phyloP scores from a whole-genome alignment of 805 yeast species.

The Starmerella cellae region DNA sequence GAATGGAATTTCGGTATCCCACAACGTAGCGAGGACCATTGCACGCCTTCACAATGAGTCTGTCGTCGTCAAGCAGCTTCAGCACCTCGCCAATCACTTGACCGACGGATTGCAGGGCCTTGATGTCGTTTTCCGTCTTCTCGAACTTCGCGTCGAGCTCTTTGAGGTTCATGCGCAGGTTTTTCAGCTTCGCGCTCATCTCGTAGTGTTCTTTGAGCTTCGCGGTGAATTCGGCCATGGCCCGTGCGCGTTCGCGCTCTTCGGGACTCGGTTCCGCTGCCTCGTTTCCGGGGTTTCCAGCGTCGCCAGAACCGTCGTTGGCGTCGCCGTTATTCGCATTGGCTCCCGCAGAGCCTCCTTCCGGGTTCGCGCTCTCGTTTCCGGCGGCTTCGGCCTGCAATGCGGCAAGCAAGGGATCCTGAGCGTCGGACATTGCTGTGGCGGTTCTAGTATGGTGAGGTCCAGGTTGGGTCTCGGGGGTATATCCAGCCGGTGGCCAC shows the following conservation, averaged over 20 bases:
- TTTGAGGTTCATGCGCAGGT: conserved; percentile 66
- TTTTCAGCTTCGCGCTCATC: conserved; percentile 84
- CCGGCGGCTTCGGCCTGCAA: conserved; percentile 16
- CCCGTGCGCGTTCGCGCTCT: conserved; percentile 64
- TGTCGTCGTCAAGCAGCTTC: conserved; percentile 86
- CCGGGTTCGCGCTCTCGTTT: neutral
- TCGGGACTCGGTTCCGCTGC: conserved; percentile 22
- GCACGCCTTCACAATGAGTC: conserved; percentile 88
- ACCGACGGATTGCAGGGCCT: conserved; percentile 92
- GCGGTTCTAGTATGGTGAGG: conserved; percentile 8
- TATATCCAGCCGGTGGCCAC: too few relatives aligned
- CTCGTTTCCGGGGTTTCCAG: neutral
- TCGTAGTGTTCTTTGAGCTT: conserved; percentile 85
- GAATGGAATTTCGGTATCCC: conserved; percentile 89
- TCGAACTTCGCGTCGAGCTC: conserved; percentile 72
- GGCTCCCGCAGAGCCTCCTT: neutral
- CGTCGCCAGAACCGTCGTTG: neutral
- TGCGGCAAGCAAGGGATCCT: conserved; percentile 26
- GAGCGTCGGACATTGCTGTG: conserved; percentile 13
- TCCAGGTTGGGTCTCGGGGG: too few relatives aligned
- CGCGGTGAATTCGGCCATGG: conserved; percentile 64
- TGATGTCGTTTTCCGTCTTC: conserved; percentile 92
- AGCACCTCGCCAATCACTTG: conserved; percentile 94
- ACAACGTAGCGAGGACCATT: conserved; percentile 97
- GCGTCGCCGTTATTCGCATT: neutral